Conservation (phyloP, 371 early-diverging fungal genomes). For the Saksenaea vasiformis region DNA sequence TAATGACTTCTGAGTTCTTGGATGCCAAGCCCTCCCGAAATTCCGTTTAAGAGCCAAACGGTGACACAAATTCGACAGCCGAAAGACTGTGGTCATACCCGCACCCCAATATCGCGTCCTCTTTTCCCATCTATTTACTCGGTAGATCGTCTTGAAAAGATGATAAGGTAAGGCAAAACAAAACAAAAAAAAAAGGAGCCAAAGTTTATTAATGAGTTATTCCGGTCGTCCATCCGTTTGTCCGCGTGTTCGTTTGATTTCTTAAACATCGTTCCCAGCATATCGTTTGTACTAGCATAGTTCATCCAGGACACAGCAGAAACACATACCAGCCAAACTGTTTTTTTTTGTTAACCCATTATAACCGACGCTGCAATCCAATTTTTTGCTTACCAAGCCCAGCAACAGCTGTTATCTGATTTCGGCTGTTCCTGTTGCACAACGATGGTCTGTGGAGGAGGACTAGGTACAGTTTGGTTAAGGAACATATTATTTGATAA, state of each 20-base stretch:
- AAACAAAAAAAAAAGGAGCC: not conserved
- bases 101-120: not conserved
- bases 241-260: not conserved
- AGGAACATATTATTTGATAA: not conserved
- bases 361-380: not conserved
- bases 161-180: not conserved
- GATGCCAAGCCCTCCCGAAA: not conserved
- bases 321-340: slow-evolving; percentile 5
- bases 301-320: slow-evolving; percentile 5
- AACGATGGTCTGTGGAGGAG: slow-evolving; percentile 1
- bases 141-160: not conserved
- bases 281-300: not conserved
- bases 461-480: not conserved
- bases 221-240: not conserved
- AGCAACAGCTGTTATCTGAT: slow-evolving; percentile 2
- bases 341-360: not conserved
- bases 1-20: not conserved
- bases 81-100: not conserved
- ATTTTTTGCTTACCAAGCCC: not conserved
- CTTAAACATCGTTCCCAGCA: not conserved
- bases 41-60: not conserved
- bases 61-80: not conserved
- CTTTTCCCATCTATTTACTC: not conserved
- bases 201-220: not conserved
- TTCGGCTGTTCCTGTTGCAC: slow-evolving; percentile 3